Conservation (phyloP, 2,329 filamentous ascomycete species). For the Diplodia intermedia region DNA sequence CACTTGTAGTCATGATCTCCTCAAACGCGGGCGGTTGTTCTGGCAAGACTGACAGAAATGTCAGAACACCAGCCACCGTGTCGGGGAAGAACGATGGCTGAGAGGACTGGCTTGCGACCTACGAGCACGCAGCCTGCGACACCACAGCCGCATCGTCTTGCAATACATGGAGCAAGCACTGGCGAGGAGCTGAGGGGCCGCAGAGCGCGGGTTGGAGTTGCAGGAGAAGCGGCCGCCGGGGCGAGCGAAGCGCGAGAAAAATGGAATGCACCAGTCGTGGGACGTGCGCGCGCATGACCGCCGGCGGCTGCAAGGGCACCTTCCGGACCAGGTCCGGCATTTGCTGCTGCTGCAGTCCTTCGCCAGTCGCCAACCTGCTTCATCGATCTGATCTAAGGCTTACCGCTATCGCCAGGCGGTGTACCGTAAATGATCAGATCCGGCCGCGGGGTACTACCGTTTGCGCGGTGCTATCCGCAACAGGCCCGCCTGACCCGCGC, state of each 20-base stretch:
- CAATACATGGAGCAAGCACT: conserved; percentile 2
- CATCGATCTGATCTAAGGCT: conserved; percentile 27
- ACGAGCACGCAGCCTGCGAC: not conserved
- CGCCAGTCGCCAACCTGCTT: conserved; percentile 8
- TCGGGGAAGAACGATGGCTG: conserved; percentile 36
- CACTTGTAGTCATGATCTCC: conserved; percentile 41
- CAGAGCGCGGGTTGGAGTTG: not conserved
- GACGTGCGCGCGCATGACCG: conserved; percentile 22
- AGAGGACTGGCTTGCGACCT: conserved; percentile 47
- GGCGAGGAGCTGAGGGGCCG: conserved; percentile 10
- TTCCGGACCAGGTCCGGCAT: conserved; percentile 6
- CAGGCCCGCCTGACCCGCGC: conserved; percentile 24
- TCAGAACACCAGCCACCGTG: conserved; percentile 29
- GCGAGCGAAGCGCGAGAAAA: conserved; percentile 20
- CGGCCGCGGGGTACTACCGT: conserved; percentile 25
- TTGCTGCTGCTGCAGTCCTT: conserved; percentile 9
- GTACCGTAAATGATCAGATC: conserved; percentile 29
- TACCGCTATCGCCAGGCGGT: conserved; percentile 26
- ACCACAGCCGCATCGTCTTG: not conserved
- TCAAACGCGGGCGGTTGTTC: conserved; percentile 42
- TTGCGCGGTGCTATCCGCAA: conserved; percentile 17
- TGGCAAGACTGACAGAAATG: conserved; percentile 38
- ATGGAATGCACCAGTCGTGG: conserved; percentile 11
- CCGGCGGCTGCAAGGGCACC: conserved; percentile 22
- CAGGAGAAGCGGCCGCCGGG: conserved; percentile 11